A percentile compares a stretch with the other conserved stretches of the same genome.
phyloP scores from a whole-genome alignment of 2,329 filamentous ascomycete genomes.

The Hymenoscyphus fructigenus region DNA sequence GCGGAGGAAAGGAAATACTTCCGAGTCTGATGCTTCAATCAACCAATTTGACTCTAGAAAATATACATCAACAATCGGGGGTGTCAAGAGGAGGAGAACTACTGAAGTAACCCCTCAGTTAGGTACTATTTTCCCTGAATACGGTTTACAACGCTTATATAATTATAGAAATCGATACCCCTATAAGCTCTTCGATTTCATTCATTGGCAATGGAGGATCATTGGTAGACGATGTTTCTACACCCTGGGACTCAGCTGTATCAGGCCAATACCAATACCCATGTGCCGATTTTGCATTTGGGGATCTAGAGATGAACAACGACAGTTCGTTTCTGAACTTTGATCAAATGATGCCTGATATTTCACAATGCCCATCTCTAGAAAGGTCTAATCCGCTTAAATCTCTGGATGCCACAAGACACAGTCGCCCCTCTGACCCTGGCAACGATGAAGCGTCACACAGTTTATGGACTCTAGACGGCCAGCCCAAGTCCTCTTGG shows the following conservation, averaged over 20 bases:
- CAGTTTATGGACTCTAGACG: background rate
- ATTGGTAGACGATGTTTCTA: too few relatives aligned
- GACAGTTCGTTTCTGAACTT: too few relatives aligned
- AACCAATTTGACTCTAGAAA: background rate
- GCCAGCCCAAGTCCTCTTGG: background rate
- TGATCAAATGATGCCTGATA: background rate
- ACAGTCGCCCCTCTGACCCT: background rate
- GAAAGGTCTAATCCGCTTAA: background rate
- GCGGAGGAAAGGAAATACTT: constrained; percentile 24
- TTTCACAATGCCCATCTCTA: background rate
- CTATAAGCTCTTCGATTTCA: too few relatives aligned
- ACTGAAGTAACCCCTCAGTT: background rate
- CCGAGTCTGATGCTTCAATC: background rate
- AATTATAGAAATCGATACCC: too few relatives aligned
- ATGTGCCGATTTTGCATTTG: too few relatives aligned
- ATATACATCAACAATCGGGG: background rate
- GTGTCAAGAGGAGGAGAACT: constrained; percentile 2
- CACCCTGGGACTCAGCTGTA: too few relatives aligned
- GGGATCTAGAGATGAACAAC: too few relatives aligned
- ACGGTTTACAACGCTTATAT: too few relatives aligned
- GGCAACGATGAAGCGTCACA: background rate
- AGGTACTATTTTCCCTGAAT: background rate
- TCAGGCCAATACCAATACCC: too few relatives aligned
- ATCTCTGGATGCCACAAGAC: background rate
- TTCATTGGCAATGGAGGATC: too few relatives aligned